A percentile compares a stretch with the other conserved stretches of the same genome.
These are phyloP conservation scores for Creolimax fragrantissima DNA, from an alignment of 78 protist genomes.

Conservation along the genomic window DNA sequence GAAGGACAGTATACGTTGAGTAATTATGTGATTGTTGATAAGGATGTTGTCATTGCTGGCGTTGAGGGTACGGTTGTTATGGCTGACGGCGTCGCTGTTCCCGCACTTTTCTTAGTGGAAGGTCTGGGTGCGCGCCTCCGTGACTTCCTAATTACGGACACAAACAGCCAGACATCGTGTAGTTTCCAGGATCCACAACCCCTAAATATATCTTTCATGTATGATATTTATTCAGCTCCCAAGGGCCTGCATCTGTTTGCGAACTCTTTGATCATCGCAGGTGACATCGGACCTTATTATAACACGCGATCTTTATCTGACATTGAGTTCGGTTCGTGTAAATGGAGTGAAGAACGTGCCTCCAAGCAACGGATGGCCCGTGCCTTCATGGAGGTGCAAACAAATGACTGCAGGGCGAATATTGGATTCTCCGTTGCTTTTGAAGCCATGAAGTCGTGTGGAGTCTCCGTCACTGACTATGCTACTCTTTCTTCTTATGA, in stretches of 20 bases:
- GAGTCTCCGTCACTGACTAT: background rate
- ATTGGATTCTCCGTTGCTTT: background rate
- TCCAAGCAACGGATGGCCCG: background rate
- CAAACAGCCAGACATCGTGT: background rate
- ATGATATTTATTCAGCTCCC: background rate
- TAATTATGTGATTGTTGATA: background rate
- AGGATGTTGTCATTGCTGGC: background rate
- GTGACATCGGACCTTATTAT: background rate
- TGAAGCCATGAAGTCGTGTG: background rate
- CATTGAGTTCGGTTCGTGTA: background rate
- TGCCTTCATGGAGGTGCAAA: background rate
- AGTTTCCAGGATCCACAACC: background rate
- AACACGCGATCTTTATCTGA: background rate
- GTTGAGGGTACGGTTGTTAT: background rate
- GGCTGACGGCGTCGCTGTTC: background rate
- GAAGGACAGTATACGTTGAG: background rate
- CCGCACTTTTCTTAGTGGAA: background rate
- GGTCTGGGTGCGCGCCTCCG: background rate
- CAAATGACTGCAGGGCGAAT: background rate
- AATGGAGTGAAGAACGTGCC: background rate
- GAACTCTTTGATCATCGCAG: background rate
- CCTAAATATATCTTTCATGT: background rate
- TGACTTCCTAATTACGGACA: background rate
- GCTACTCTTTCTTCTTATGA: background rate
- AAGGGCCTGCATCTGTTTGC: background rate